These are phyloP conservation scores for Petunia hybrid DNA, from an alignment of 305 asterid genomes.

Conservation along the genomic window DNA sequence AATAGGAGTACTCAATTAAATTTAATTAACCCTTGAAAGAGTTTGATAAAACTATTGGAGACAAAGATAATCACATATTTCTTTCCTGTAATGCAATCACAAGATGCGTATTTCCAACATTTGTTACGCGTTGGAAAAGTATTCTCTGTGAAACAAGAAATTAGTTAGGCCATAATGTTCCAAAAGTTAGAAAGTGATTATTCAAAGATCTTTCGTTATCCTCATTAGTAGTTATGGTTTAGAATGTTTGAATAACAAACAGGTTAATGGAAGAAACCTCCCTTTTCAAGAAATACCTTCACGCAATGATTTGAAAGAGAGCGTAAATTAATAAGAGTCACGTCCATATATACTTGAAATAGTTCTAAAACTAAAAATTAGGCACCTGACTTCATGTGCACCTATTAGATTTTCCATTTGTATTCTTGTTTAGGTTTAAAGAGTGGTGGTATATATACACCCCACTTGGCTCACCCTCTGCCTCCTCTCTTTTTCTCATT, in stretches of 20 bases:
- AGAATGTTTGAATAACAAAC: slow-evolving; percentile 1
- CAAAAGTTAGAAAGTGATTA: neutral
- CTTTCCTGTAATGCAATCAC: neutral
- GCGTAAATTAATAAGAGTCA: neutral
- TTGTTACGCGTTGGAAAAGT: slow-evolving; percentile 7
- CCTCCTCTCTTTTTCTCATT: too few relatives aligned
- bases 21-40: too few relatives aligned
- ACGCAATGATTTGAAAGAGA: neutral
- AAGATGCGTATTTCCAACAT: neutral
- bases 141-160: slow-evolving; percentile 19
- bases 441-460: too few relatives aligned
- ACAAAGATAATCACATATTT: neutral
- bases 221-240: neutral
- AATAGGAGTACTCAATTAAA: too few relatives aligned
- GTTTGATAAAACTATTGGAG: too few relatives aligned
- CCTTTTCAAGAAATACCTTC: neutral
- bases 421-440: too few relatives aligned
- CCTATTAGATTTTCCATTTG: neutral
- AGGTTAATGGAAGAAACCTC: neutral
- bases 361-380: neutral
- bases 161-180: neutral
- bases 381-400: neutral
- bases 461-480: neutral
- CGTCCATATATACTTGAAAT: neutral
- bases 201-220: neutral